Base-by-base conservation (phyloP, 257 asterid species). In the Solanum neorickii region DNA sequence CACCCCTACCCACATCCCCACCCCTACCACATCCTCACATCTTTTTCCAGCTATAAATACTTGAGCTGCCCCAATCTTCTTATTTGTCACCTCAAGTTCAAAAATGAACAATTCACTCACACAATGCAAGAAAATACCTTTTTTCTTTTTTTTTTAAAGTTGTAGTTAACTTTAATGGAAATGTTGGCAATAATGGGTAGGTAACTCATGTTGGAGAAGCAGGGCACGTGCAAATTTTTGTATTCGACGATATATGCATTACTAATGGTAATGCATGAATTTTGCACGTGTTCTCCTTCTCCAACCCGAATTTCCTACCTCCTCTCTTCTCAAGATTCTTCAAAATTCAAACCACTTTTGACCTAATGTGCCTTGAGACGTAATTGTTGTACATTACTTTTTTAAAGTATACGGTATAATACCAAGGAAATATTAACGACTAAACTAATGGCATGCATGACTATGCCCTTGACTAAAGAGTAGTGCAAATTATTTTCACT, bases 201-300 rank as follows among this genome's bases (percentile, higher is more conserved):
- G 83, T 88, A 86, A 77, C 93, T 86, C 97, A 68, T 25, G 98
- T 86, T 95, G 98, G 98, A 95, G 98, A 93, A 95, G 96, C 92
- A 91, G 98, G 92, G 97, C 98, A 93, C 97, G 98, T 94, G 98
- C 98, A 95, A 65, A 86, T 85, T 87, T 89, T 62, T 56, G 75
- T 74, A 68, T 83, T 87, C 31, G n/a, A 27, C 23, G 1, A 46
- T 4, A 37, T 16, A 33, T 1, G 27, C 15, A 49, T 60, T 41
- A 23, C 68, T 9, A 60, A 9, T 62, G 3, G 31, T 6, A n/a
- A 18, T 27, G 76, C 75, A 65, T 46, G 16, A 49, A 74, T 59
- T 77, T 90, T 92, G 98, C 98, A 95, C 98, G 98, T 93, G 98
- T 94, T 91, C 98, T 91, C 90, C 98, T 93, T 91, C 96, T 93